Evolutionary conservation across 192 early-diverging fungal species (phyloP).

Genomic region (Entomortierella lignicola): DNA sequence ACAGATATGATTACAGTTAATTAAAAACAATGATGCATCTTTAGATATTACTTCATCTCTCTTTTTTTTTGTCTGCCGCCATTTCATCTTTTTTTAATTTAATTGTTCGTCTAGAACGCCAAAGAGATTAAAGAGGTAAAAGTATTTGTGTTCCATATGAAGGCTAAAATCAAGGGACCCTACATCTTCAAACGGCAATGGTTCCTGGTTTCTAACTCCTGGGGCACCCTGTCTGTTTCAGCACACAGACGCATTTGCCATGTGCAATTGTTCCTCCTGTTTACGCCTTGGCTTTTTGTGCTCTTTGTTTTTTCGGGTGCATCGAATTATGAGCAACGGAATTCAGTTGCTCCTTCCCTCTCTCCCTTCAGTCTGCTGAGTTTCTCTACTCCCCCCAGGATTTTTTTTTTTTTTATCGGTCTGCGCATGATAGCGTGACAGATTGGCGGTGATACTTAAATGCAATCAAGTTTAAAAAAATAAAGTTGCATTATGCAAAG

Average conservation of each 20-base stretch:
- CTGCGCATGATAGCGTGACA: too few species aligned
- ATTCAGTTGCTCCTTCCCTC: too few species aligned
- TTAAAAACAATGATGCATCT: background rate
- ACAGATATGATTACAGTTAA: too few species aligned
- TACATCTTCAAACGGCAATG: background rate
- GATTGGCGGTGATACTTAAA: background rate
- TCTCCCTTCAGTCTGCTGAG: too few species aligned
- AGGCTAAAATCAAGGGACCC: background rate
- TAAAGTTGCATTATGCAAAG: too few species aligned
- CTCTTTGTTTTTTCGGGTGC: background rate
- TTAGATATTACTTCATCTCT: background rate
- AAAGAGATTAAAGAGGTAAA: background rate
- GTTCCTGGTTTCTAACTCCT: background rate
- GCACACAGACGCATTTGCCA: background rate
- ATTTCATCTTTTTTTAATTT: background rate
- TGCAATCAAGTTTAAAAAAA: conserved; percentile 11
- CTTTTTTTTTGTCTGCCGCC: too few species aligned
- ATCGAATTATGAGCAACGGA: background rate
- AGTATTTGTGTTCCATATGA: too few species aligned
- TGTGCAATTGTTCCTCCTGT: background rate
- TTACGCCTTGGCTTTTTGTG: too few species aligned
- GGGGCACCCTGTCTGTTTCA: background rate
- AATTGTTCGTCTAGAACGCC: background rate
- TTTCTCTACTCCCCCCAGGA: too few species aligned
- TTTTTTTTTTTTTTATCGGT: too few species aligned